A percentile compares a stretch with the other conserved stretches of the same genome.
Evolutionary conservation across 352 stramenopile genomes (phyloP).

Genomic region (Phytophthora sp.): DNA sequence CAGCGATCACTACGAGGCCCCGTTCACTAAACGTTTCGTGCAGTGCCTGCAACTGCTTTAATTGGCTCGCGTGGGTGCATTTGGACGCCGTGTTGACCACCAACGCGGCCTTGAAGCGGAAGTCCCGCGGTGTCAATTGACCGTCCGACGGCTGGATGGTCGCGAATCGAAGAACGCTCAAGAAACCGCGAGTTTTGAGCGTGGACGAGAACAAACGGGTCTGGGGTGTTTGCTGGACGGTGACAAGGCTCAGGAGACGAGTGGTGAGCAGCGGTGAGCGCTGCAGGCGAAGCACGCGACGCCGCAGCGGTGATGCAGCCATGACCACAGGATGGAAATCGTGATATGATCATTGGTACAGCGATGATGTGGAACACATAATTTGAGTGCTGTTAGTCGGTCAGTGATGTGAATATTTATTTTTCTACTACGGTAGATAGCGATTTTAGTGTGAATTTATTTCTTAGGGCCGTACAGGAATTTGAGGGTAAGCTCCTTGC

Average conservation of each 20-base stretch:
- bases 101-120: constrained; percentile 54
- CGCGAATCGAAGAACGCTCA: constrained; percentile 48
- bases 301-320: constrained; percentile 13
- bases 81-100: constrained; percentile 80
- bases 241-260: neutral
- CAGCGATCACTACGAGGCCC: constrained; percentile 63
- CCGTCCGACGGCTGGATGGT: constrained; percentile 43
- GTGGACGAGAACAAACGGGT: constrained; percentile 17
- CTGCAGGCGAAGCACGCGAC: constrained; percentile 11
- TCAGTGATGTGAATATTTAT: neutral
- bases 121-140: constrained; percentile 40
- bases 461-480: too few relatives aligned
- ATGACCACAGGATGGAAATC: constrained; percentile 9
- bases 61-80: constrained; percentile 54
- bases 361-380: neutral
- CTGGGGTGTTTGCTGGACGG: neutral
- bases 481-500: too few relatives aligned
- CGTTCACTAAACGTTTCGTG: constrained; percentile 49
- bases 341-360: neutral
- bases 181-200: constrained; percentile 51
- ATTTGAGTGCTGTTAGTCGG: neutral
- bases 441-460: neutral
- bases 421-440: too few relatives aligned
- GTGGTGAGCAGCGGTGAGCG: neutral
- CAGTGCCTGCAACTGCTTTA: constrained; percentile 59